Base-by-base conservation (phyloP, 805 yeast species). In the Ogataea haglerorum region DNA sequence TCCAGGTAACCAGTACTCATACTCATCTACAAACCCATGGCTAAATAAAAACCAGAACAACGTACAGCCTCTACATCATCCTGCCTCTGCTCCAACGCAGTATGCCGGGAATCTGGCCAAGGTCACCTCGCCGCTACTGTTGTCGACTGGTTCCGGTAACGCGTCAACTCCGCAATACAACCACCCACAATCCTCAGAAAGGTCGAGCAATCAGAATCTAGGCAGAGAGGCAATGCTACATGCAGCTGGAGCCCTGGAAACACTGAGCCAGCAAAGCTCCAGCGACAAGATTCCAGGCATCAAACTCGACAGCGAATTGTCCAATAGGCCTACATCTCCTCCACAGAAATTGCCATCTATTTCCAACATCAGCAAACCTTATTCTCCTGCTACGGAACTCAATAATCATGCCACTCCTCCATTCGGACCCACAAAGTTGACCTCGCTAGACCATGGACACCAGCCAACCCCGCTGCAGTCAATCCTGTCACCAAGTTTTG, bases 71-170 rank as follows among this genome's bases (percentile, higher is more conserved):
- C 60, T 77, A 30, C 82, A 80, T 58, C 80, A 79, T 54, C 87
- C 87, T 6, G 68, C 78, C 4, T 78, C 84, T 0, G 79, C 85
- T 2, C 87, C 87, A 12, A 75, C 85, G 2, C 85, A 79, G 52
- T 81, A 78, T 68, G 85, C 83, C 22, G 78, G 83, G 0, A 80
- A 80, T 30, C 60, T 81, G 37, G 74, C 76, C 45, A 60, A 80
- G 25, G 80, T 81, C 42, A 80, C 86, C 0, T 78, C 85, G 12
- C 87, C 87, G 0, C 63, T 81, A 37, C 60, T 81, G 44, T 65
- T 82, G 31, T 73, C 82, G 6, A 75, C 80, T 12, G 49, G 77
- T 17, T 52, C 75, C 33, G 40, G 69, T 38, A 38, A 67, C 35
- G 48, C 53, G 46, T 35, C 50, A 10, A 39, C 61, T 16, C 49